These are phyloP conservation scores for Boletus reticulatus DNA, from an alignment of 768 basidiomycete genomes.

Conservation along the genomic window DNA sequence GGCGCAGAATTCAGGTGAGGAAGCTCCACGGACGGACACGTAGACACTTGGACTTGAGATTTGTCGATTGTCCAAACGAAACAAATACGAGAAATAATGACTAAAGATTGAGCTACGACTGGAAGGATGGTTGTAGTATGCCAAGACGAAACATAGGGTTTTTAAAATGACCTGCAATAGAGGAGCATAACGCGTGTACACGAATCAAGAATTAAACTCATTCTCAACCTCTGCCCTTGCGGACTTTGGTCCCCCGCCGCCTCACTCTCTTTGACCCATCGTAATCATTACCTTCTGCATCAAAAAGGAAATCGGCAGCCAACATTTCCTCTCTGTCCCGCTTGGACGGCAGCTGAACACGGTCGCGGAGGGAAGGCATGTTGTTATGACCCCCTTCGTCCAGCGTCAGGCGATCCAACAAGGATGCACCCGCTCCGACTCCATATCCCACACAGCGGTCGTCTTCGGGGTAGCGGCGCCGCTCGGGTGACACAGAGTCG, in stretches of 20 bases:
- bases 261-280: constrained; percentile 25
- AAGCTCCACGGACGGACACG: neutral
- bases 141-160: neutral
- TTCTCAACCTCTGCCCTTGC: constrained; percentile 20
- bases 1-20: neutral
- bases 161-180: neutral
- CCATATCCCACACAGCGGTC: neutral
- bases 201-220: neutral
- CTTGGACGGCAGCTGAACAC: constrained; percentile 38
- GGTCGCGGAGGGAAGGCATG: constrained; percentile 33
- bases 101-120: constrained; percentile 11
- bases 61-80: constrained; percentile 5
- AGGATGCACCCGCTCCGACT: constrained; percentile 29
- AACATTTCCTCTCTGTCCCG: constrained; percentile 31
- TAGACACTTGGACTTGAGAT: neutral
- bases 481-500: constrained; percentile 18
- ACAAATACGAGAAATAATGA: constrained; percentile 22
- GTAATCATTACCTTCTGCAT: constrained; percentile 19
- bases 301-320: constrained; percentile 8
- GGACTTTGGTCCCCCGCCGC: constrained; percentile 21
- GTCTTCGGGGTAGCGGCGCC: constrained; percentile 15
- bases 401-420: constrained; percentile 38
- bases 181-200: neutral
- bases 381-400: constrained; percentile 13
- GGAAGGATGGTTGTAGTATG: constrained; percentile 1